Evolutionary conservation across 106 monocot genomes (phyloP).

Genomic region (Dendrobium chrysotoxum): DNA sequence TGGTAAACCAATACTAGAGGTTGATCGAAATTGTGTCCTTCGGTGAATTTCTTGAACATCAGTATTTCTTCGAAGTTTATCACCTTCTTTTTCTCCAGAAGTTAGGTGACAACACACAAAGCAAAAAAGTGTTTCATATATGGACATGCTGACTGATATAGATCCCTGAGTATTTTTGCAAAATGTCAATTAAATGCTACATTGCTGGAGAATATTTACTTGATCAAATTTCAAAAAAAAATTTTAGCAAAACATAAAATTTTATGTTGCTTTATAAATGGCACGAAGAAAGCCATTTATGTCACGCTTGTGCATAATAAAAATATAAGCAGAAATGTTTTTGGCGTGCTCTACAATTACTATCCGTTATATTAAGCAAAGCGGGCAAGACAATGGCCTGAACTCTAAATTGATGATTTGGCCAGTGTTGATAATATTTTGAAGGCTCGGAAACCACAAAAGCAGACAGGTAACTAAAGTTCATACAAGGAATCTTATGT

Average conservation of each 20-base stretch:
- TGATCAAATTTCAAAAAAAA: background rate
- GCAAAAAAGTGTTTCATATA: conserved; percentile 83
- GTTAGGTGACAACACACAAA: conserved; percentile 78
- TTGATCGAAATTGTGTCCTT: conserved; percentile 46
- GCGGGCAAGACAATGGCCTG: background rate
- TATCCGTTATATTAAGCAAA: background rate
- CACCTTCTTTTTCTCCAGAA: conserved; percentile 70
- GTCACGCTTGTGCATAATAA: background rate
- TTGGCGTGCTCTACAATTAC: background rate
- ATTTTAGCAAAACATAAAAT: background rate
- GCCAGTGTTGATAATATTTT: background rate
- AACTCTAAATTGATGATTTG: background rate
- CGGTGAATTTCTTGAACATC: conserved; percentile 86
- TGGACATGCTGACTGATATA: conserved; percentile 88
- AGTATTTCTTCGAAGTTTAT: conserved; percentile 65
- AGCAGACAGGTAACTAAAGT: background rate
- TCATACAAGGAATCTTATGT: background rate
- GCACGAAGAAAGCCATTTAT: background rate
- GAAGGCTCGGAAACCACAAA: background rate
- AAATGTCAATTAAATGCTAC: background rate
- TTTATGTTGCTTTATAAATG: background rate
- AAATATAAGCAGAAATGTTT: background rate
- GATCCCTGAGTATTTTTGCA: conserved; percentile 61
- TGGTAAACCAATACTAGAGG: conserved; percentile 29
- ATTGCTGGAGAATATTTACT: background rate